Conservation (phyloP, 2,329 filamentous ascomycete genomes). For the Microascus cirrosus region DNA sequence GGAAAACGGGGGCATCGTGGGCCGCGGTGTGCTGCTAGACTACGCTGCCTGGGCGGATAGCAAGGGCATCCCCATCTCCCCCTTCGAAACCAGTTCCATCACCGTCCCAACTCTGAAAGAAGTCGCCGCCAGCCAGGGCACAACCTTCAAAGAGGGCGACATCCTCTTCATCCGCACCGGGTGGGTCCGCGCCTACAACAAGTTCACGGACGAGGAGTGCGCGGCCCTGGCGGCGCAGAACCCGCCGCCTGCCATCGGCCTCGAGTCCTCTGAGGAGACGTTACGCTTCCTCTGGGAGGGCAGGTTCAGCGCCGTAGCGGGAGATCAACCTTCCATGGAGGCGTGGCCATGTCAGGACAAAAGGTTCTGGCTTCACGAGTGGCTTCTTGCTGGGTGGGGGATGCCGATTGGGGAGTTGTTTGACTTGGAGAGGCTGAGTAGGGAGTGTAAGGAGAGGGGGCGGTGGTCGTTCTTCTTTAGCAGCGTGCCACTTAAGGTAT, state of each 20-base stretch:
- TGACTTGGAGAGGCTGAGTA: constrained; percentile 1
- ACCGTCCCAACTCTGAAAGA: constrained; percentile 15
- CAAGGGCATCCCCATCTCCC: constrained; percentile 23
- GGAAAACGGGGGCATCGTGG: constrained; percentile 11
- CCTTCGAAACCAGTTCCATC: constrained; percentile 27
- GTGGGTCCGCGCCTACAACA: not conserved
- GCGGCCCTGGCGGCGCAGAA: not conserved
- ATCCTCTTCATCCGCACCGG: constrained; percentile 37
- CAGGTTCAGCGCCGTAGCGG: constrained; percentile 1
- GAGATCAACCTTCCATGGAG: not conserved
- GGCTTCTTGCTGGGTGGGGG: constrained; percentile 2
- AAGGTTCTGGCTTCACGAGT: constrained; percentile 2
- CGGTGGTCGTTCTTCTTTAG: constrained; percentile 2
- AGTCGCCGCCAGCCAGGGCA: constrained; percentile 25
- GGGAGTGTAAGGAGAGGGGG: not conserved
- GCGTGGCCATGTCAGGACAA: not conserved
- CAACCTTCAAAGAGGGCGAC: constrained; percentile 36
- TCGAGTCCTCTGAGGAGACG: constrained; percentile 4
- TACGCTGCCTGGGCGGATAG: constrained; percentile 30
- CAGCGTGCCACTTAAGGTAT: constrained; percentile 1
- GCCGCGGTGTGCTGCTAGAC: constrained; percentile 39
- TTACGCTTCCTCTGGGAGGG: constrained; percentile 3
- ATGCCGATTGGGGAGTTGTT: constrained; percentile 5
- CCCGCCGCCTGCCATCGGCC: not conserved
- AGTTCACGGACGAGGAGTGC: not conserved